Evolutionary conservation across 2,329 filamentous ascomycete genomes (phyloP).

Genomic region (Alternaria triticimaculans): DNA sequence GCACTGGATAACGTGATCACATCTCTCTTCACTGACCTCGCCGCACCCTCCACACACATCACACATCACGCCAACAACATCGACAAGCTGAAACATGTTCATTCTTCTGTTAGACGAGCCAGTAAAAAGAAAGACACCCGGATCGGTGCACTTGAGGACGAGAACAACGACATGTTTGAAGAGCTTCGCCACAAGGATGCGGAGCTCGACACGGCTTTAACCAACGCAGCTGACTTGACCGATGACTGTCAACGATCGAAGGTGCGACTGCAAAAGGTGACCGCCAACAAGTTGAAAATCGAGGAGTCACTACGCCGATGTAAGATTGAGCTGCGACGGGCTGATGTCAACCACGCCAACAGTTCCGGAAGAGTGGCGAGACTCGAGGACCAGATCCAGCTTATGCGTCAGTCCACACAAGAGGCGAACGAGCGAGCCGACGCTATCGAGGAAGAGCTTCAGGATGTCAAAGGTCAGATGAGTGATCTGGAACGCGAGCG

Average conservation of each 20-base stretch:
- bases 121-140: not conserved
- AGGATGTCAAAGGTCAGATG: not conserved
- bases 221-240: no score
- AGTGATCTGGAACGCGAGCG: not conserved
- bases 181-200: not conserved
- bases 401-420: not conserved
- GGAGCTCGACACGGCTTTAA: not conserved
- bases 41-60: no score
- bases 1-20: not conserved
- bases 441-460: not conserved
- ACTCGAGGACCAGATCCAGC: no score
- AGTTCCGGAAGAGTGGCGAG: not conserved
- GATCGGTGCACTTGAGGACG: not conserved
- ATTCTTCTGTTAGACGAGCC: not conserved
- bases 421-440: not conserved
- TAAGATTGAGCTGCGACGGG: not conserved
- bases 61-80: no score
- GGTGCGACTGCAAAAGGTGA: not conserved
- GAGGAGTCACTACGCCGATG: not conserved
- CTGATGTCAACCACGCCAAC: not conserved
- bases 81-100: not conserved
- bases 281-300: not conserved
- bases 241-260: not conserved
- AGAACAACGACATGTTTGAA: not conserved
- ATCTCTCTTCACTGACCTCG: not conserved